These are phyloP conservation scores for Parastagonospora nodorum DNA, from an alignment of 2,329 filamentous ascomycete species.

Conservation along the genomic window DNA sequence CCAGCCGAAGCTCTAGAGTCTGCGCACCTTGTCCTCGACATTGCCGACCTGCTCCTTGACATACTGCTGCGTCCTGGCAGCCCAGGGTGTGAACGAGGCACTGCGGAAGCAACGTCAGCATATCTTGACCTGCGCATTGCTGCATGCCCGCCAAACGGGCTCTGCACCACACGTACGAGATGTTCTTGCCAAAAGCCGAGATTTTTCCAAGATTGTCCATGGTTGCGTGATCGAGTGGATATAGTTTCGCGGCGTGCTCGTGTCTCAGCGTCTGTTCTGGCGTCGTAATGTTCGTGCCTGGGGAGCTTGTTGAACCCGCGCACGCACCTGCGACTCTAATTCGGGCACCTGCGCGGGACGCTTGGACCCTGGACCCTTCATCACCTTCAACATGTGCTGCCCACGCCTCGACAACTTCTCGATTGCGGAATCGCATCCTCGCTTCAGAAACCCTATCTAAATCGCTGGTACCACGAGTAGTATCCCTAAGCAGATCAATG, in stretches of 20 bases:
- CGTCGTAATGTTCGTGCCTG: conserved; percentile 19
- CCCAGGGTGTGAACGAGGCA: conserved; percentile 87
- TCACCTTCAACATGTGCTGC: background rate
- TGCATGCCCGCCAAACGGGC: background rate
- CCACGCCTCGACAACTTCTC: too few species aligned
- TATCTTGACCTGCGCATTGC: conserved; percentile 18
- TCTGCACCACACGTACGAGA: conserved; percentile 58
- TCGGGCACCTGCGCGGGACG: background rate
- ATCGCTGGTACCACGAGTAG: too few species aligned
- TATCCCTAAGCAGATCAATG: too few species aligned
- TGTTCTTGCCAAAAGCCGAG: conserved; percentile 71
- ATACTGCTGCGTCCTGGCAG: conserved; percentile 92
- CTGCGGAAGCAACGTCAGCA: conserved; percentile 61
- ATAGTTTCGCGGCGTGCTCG: conserved; percentile 1
- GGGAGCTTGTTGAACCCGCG: conserved; percentile 16
- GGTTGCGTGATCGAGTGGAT: conserved; percentile 13
- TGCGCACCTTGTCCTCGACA: conserved; percentile 82
- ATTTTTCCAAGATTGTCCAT: conserved; percentile 80
- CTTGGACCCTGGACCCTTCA: background rate
- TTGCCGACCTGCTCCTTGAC: conserved; percentile 97
- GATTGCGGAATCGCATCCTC: too few species aligned
- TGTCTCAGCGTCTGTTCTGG: conserved; percentile 7
- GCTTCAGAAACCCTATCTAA: too few species aligned
- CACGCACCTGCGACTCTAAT: conserved; percentile 1
- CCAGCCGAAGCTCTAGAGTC: background rate